Percentiles rank a stretch among this genome's conserved stretches.
Evolutionary conservation across 2,329 filamentous ascomycete species (phyloP).

Genomic region (Cercospora sp.): DNA sequence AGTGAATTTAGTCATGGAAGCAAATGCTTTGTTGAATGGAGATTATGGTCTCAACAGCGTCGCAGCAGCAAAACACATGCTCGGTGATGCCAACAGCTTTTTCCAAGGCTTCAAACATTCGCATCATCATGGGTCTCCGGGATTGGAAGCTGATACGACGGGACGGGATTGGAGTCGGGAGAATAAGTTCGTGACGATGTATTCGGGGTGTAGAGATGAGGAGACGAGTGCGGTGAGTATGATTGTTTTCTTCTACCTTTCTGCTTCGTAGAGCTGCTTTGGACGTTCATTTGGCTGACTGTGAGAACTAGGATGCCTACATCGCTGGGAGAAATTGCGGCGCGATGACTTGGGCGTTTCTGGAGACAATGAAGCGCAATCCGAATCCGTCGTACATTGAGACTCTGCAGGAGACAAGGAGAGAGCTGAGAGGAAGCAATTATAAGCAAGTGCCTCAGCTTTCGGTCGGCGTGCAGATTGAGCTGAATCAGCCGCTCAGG

Average conservation of each 20-base stretch:
- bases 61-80: slow-evolving; percentile 49
- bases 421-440: slow-evolving; percentile 41
- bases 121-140: slow-evolving; percentile 27
- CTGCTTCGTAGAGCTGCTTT: no score
- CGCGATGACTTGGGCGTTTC: slow-evolving; percentile 53
- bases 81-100: slow-evolving; percentile 57
- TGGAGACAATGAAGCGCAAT: slow-evolving; percentile 47
- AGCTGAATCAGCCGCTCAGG: slow-evolving; percentile 40
- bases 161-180: slow-evolving; percentile 45
- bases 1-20: slow-evolving; percentile 52
- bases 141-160: slow-evolving; percentile 42
- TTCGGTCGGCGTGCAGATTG: slow-evolving; percentile 45
- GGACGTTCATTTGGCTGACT: not conserved
- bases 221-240: slow-evolving; percentile 42
- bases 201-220: slow-evolving; percentile 53
- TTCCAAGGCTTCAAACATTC: slow-evolving; percentile 54
- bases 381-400: slow-evolving; percentile 41
- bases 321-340: slow-evolving; percentile 49
- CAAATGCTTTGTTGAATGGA: slow-evolving; percentile 52
- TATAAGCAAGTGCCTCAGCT: slow-evolving; percentile 51
- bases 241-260: no score
- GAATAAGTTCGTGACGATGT: slow-evolving; percentile 53
- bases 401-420: slow-evolving; percentile 45
- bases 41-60: slow-evolving; percentile 35
- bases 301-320: slow-evolving; percentile 36